Base-by-base conservation (phyloP, 1,139 yeast species). In the Yamadazyma trypodendri region DNA sequence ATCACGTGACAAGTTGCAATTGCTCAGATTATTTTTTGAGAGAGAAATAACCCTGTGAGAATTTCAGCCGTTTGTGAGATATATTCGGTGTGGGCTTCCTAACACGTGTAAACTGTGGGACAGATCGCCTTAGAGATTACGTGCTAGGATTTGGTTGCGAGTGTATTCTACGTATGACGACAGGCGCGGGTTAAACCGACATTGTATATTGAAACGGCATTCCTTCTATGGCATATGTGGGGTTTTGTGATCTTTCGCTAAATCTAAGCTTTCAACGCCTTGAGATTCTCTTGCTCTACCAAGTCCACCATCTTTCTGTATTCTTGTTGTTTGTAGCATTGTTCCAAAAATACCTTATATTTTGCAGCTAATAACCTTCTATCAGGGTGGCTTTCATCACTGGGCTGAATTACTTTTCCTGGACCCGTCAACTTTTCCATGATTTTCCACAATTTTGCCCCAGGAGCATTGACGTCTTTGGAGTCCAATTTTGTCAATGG, bases 381-480 rank as follows among this genome's bases (percentile, higher is more conserved):
- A 58, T 87, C 95, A 1, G 86, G 80, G 42, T 76, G 75, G 30
- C 63, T 63, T 8, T 55, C 63, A 11, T 73, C 65, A 22, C 79
- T 66, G 6, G 97, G 97, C 45, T 68, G 60, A 33, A 92, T 84
- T 14, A 82, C 87, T 48, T 74, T 75, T 37, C 96, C 97, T 12
- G 84, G 79, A 13, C 95, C 92, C 3, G 96, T 85, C 71, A 89
- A 74, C 46, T 75, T 73, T 49, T 77, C 76, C 98, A 92, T 92
- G 30, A 84, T 79, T 35, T 79, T 77, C 97, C 97, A 92, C 46
- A 92, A 68, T 44, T 68, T 73, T 45, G 77, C 79, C 21, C 84
- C 84, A 2, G 76, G 61, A 24, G 56, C 45, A 29, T 41, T 24
- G 10, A 48, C 45, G 44, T 52, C 45, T 43, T 49, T 36, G 29